phyloP scores from a whole-genome alignment of 257 asterid genomes.

The Jacaranda mimosifolia region DNA sequence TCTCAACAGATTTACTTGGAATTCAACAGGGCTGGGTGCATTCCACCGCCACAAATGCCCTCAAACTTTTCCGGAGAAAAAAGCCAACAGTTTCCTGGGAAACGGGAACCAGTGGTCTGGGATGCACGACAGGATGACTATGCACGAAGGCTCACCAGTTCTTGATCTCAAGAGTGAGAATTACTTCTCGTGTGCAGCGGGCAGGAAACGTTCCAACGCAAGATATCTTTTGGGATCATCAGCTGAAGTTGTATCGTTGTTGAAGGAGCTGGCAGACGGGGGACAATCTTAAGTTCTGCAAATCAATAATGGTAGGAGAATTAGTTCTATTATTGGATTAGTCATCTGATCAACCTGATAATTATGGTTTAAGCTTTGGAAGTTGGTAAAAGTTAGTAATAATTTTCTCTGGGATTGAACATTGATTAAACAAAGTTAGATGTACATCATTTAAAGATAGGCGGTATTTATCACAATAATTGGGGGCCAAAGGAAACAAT shows the following conservation, averaged over 20 bases:
- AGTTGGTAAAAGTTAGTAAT: neutral
- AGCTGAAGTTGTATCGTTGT: slow-evolving; percentile 74
- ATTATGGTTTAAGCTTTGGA: neutral
- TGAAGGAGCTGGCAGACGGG: slow-evolving; percentile 60
- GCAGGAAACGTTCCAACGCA: slow-evolving; percentile 75
- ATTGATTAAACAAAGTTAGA: neutral
- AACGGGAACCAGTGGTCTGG: slow-evolving; percentile 67
- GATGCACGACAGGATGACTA: slow-evolving; percentile 62
- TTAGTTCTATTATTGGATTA: neutral
- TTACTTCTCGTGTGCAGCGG: slow-evolving; percentile 93
- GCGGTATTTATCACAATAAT: too few species aligned
- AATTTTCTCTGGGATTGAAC: neutral
- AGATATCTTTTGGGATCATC: slow-evolving; percentile 82
- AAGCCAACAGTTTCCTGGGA: slow-evolving; percentile 44
- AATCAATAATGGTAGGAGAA: neutral
- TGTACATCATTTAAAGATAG: too few species aligned
- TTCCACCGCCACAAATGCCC: slow-evolving; percentile 48
- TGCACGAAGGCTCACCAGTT: slow-evolving; percentile 90
- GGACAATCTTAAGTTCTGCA: neutral
- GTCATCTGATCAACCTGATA: neutral
- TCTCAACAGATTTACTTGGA: slow-evolving; percentile 45
- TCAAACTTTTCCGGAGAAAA: slow-evolving; percentile 50
- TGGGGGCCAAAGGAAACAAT: too few species aligned
- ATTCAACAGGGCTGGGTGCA: slow-evolving; percentile 50
- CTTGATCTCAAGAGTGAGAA: slow-evolving; percentile 86